A percentile compares a stretch with the other conserved stretches of the same genome.
These are phyloP conservation scores for Ophiostoma ulmi DNA, from an alignment of 2,329 filamentous ascomycete species.

Conservation along the genomic window DNA sequence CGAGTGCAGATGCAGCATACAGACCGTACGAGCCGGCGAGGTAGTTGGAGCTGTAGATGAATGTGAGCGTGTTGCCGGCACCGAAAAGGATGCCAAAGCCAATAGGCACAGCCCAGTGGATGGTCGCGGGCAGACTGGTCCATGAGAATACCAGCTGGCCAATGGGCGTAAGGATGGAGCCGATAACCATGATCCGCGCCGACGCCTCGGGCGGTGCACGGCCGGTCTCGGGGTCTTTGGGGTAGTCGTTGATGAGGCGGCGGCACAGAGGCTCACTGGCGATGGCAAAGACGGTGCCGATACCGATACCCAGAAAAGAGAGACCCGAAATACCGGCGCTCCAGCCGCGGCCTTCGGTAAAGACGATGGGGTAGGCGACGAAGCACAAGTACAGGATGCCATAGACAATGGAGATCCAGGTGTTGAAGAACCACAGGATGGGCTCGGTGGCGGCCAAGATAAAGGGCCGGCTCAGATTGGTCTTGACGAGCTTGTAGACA, in stretches of 20 bases:
- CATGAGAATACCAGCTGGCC: slow-evolving; percentile 85
- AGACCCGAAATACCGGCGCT: slow-evolving; percentile 66
- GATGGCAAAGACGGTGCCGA: slow-evolving; percentile 59
- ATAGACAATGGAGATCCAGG: slow-evolving; percentile 76
- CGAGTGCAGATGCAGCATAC: slow-evolving; percentile 70
- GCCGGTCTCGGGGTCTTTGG: slow-evolving; percentile 68
- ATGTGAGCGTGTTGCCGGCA: slow-evolving; percentile 65
- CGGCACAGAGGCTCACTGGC: slow-evolving; percentile 66
- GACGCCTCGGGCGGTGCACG: slow-evolving; percentile 72
- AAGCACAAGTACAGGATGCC: slow-evolving; percentile 82
- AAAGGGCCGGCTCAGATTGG: slow-evolving; percentile 74
- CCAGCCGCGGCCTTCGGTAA: slow-evolving; percentile 71
- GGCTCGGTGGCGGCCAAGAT: slow-evolving; percentile 74
- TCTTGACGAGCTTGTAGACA: slow-evolving; percentile 62
- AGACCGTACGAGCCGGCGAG: slow-evolving; percentile 69
- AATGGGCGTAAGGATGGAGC: slow-evolving; percentile 65
- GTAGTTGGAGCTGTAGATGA: slow-evolving; percentile 76
- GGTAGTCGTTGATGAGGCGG: slow-evolving; percentile 70
- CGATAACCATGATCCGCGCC: slow-evolving; percentile 73
- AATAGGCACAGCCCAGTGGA: slow-evolving; percentile 75
- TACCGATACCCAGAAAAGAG: slow-evolving; percentile 67
- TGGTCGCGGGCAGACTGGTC: slow-evolving; percentile 71
- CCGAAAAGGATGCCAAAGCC: slow-evolving; percentile 72
- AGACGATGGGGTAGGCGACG: slow-evolving; percentile 83
- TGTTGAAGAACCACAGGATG: slow-evolving; percentile 66